Conservation (phyloP, 148 eudicot species). For the Chenopodium quinoa region DNA sequence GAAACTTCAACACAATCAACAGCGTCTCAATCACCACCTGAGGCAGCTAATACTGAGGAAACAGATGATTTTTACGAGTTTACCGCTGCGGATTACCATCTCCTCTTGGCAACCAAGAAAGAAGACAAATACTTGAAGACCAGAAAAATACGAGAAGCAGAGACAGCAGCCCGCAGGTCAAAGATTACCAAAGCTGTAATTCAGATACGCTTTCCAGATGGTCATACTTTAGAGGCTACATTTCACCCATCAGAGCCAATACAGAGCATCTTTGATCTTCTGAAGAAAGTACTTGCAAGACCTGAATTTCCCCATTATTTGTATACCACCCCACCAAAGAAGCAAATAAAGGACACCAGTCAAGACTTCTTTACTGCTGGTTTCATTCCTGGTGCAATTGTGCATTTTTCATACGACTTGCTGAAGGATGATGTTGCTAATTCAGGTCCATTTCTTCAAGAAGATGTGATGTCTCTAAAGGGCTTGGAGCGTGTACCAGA, state of each 20-base stretch:
- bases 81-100: slow-evolving; percentile 70
- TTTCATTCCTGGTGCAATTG: slow-evolving; percentile 90
- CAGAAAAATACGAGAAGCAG: slow-evolving; percentile 74
- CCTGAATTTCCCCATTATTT: slow-evolving; percentile 78
- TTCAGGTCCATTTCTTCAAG: slow-evolving; percentile 57
- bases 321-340: slow-evolving; percentile 90
- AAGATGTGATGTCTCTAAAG: slow-evolving; percentile 65
- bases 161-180: slow-evolving; percentile 69
- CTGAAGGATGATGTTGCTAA: slow-evolving; percentile 51
- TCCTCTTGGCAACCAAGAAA: slow-evolving; percentile 55
- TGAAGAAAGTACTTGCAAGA: slow-evolving; percentile 55
- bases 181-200: slow-evolving; percentile 65
- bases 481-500: slow-evolving; percentile 51
- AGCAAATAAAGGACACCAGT: slow-evolving; percentile 59
- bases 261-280: slow-evolving; percentile 63
- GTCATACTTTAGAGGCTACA: slow-evolving; percentile 63
- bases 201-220: slow-evolving; percentile 79
- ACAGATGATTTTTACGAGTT: slow-evolving; percentile 76
- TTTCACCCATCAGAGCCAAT: slow-evolving; percentile 85
- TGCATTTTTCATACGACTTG: slow-evolving; percentile 69
- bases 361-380: slow-evolving; percentile 88
- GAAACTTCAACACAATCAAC: slow-evolving; percentile 34
- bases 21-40: slow-evolving; percentile 40
- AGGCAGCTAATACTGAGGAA: slow-evolving; percentile 50
- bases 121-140: slow-evolving; percentile 83